Evolutionary conservation across 495 filamentous ascomycete species (phyloP), one percentile per base, ranked within the genome.

Genomic region (Gamarada debralockiae): DNA sequence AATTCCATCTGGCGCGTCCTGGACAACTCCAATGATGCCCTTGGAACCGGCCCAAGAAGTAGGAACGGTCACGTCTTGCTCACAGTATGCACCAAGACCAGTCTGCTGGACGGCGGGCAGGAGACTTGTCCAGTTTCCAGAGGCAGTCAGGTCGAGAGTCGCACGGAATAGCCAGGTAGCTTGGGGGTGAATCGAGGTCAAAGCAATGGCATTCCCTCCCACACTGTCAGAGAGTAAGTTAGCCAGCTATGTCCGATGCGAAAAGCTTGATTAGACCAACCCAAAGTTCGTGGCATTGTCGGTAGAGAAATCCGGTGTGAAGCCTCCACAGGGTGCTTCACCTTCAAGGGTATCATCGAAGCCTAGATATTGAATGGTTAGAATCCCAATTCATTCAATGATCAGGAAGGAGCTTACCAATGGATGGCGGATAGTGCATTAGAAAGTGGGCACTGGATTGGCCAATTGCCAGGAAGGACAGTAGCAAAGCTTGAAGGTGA

Each of bases 81-180:
- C 60, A 58, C 77, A 81, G 52, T 67, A 76, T 23, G 47, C 46
- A 34, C 76, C 76, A 1, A 69, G 62, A 3, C 75, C 73, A 25
- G 57, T 72, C 56, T 81, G 75, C 44, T 58, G 40, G 22, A 77
- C 54, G 38, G 73, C 66, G 23, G 73, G 71, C 54, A 68, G 73
- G 47, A 79, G 49, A 59, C 72, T 58, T 0, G 70, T 69, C 77
- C 77, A 81, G 61, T 74, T 73, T 39, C 65, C 65, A n/a, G 49
- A 60, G 0, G 67, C 68, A 3, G 62, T 65, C 17, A 54, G 50
- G 50, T 77, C 74, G 10, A 73, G 64, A 21, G 75, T 79, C 42
- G 67, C 73, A 34, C 77, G 75, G 59, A 76, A 72, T 17, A 80
- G 60, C 70, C 69, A 81, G 49, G 59, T 73, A 31, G 65, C 66